Percentiles rank a stretch among this genome's conserved stretches.
phyloP scores from a whole-genome alignment of 768 basidiomycete genomes.

The Lactarius sp. region DNA sequence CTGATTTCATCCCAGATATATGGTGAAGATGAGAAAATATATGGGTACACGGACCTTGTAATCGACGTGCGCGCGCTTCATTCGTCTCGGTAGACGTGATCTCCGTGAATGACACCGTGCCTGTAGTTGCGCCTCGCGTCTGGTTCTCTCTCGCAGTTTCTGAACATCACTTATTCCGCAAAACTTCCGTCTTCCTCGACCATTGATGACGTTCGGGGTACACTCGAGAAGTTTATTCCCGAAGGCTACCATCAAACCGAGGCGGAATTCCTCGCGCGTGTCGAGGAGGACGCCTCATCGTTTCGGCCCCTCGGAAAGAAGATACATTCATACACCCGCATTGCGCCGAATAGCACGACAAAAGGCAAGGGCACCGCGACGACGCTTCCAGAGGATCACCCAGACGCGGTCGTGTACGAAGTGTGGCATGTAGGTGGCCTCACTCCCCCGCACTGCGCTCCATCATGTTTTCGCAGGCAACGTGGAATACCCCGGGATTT shows the following conservation, averaged over 20 bases:
- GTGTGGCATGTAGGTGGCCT: conserved; percentile 74
- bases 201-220: conserved; percentile 84
- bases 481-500: conserved; percentile 83
- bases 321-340: conserved; percentile 73
- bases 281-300: conserved; percentile 68
- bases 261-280: conserved; percentile 57
- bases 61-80: conserved; percentile 60
- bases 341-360: conserved; percentile 38
- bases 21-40: conserved; percentile 94
- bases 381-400: conserved; percentile 44
- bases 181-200: conserved; percentile 62
- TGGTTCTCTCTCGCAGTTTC: conserved; percentile 74
- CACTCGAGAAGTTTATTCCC: conserved; percentile 74
- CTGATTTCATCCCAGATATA: conserved; percentile 58
- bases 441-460: not conserved
- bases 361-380: conserved; percentile 53
- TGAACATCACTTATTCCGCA: conserved; percentile 61
- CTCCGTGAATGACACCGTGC: not conserved
- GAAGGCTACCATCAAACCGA: conserved; percentile 69
- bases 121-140: conserved; percentile 79
- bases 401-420: conserved; percentile 73
- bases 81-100: conserved; percentile 13
- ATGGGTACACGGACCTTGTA: conserved; percentile 81
- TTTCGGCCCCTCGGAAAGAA: conserved; percentile 77
- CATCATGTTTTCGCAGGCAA: conserved; percentile 46